A percentile compares a stretch with the other conserved stretches of the same genome.
These are phyloP conservation scores for Taiozyma sp. DNA, from an alignment of 1,139 yeast genomes.

Conservation along the genomic window DNA sequence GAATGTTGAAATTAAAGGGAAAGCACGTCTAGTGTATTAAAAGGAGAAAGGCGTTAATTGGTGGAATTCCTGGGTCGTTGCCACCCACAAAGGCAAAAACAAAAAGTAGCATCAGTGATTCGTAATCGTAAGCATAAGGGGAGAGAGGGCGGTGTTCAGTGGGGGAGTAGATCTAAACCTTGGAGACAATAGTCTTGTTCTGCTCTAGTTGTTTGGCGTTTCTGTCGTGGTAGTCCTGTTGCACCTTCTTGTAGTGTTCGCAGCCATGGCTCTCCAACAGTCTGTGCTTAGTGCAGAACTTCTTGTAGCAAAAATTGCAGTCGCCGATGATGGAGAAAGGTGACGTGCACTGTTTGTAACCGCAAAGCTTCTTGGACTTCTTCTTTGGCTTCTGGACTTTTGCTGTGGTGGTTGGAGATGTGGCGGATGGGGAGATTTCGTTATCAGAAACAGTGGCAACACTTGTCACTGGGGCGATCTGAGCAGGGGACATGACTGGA, in stretches of 20 bases:
- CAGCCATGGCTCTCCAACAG: constrained; percentile 23
- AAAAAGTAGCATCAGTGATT: not conserved
- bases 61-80: not conserved
- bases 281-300: constrained; percentile 23
- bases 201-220: constrained; percentile 23
- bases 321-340: constrained; percentile 25
- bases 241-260: constrained; percentile 24
- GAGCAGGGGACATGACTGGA: not conserved
- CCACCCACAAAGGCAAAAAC: not conserved
- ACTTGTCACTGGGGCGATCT: not conserved
- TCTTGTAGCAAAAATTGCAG: constrained; percentile 23
- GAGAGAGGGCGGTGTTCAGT: not conserved
- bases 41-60: not conserved
- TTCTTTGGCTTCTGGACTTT: constrained; percentile 17
- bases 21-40: not conserved
- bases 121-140: not conserved
- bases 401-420: not conserved
- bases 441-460: not conserved
- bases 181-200: constrained; percentile 22
- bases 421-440: not conserved
- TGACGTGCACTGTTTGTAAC: constrained; percentile 18
- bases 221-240: constrained; percentile 23
- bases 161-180: constrained; percentile 12
- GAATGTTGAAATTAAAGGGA: not conserved
- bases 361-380: constrained; percentile 24